Evolutionary conservation across 352 stramenopile genomes (phyloP), one percentile per base, ranked within the genome.

Genomic region (Phytophthora cactorum): DNA sequence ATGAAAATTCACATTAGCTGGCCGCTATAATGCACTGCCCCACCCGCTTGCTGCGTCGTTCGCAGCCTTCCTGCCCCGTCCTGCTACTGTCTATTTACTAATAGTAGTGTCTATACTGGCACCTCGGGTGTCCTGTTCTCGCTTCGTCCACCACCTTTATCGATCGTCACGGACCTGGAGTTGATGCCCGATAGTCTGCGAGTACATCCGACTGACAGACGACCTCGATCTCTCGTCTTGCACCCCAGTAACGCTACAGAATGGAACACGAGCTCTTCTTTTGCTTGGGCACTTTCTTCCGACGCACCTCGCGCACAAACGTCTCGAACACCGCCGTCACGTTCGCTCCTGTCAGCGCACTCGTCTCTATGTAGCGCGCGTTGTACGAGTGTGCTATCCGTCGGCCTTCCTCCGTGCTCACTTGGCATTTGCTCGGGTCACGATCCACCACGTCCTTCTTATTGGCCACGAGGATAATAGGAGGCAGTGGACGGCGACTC

Each of bases 401-500:
- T 52, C 84, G 78, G 5, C 88, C 88, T 74, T 95, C 86, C 52
- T 95, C 88, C 60, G 84, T 93, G 63, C 82, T 92, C 70, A 95
- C 86, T 77, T 94, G 84, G 72, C 83, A 92, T 52, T 89, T 91
- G 74, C 68, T 88, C 45, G 86, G 82, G 58, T 95, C 85, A 41
- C 88, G 78, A 59, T 95, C 87, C 29, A 93, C 84, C 55, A 95
- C 77, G 58, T 95, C 88, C 58, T 95, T 96, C 70, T 97, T 97
- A 75, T 97, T 97, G 52, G 88, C 89, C 31, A 97, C 88, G 22
- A 97, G 71, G 52, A 97, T 89, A 70, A 97, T 95, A 27, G 89
- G 89, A 31, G 88, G 86, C 43, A 92, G 66, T 27, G 84, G 81
- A 1, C 84, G 83, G 32, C 84, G 82, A 53, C 74, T 95, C 64